Evolutionary conservation across 2,329 filamentous ascomycete species (phyloP), one percentile per base, ranked within the genome.

Genomic region (Cladophialophora yegresii): DNA sequence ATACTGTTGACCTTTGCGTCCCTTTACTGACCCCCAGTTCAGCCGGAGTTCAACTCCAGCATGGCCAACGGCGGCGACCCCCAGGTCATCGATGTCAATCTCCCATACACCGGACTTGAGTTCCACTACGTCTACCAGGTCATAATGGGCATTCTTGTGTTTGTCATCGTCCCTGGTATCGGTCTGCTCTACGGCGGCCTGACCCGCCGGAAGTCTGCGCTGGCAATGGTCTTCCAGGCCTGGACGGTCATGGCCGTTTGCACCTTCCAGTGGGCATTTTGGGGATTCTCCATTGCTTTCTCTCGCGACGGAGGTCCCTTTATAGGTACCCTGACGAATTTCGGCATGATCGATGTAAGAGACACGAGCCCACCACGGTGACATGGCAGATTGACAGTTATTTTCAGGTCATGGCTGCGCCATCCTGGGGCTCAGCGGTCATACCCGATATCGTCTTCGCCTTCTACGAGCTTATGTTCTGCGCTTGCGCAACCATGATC

Each of bases 361-460:
- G 91, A 91, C 10, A 1, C 83, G 28, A 36, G 28, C 1, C 22
- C 36, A 58, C 6, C n/a, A 10, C 26, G 7, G 47, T 28, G 23
- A 40, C 4, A n/a, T 23, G 12, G 26, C 49, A 16, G 30, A 30
- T 61, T 64, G 36, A 66, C 50, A n/a, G 1, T 28, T 3, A 9
- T 32, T 32, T 53, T 16, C 47, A 69, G 67, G 63, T 69, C 50
- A 68, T 68, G 66, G 83, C 83, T 12, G 85, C 85, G 4, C 87
- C 87, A 0, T 86, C 83, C 2, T 82, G 84, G 4, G 85, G 85
- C 8, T 85, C 81, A 20, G 75, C 79, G 2, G 75, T 82, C 9
- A 78, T 88, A 43, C 86, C 87, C 0, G 86, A 89, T 67, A 86
- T 89, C 65, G 82, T 88, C 10, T 89, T 88, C 75, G 87, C 85